phyloP scores from a whole-genome alignment of 345 rosid species.

The Lenwebbia sp. region DNA sequence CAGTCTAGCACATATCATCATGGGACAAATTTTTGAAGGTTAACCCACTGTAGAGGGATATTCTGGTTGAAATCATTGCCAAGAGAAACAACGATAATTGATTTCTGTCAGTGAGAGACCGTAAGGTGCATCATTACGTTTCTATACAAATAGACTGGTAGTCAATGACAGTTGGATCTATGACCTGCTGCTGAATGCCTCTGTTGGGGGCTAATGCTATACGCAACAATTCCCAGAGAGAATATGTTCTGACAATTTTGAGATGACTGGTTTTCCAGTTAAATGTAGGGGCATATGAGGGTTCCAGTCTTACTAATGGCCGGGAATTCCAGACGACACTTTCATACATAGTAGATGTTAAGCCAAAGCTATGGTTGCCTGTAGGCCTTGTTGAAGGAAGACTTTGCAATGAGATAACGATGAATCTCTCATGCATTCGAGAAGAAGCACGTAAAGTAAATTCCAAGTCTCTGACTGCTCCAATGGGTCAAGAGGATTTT shows the following conservation, averaged over 20 bases:
- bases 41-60: neutral
- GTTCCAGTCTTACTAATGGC: constrained; percentile 10
- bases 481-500: neutral
- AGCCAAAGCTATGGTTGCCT: constrained; percentile 82
- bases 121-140: neutral
- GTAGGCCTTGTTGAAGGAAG: constrained; percentile 73
- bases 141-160: neutral
- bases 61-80: neutral
- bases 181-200: neutral
- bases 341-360: constrained; percentile 50
- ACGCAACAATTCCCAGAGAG: neutral
- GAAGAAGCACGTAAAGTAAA: constrained; percentile 48
- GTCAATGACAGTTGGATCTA: neutral
- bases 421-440: constrained; percentile 52
- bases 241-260: neutral
- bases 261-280: constrained; percentile 24
- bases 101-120: neutral
- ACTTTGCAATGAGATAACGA: constrained; percentile 56
- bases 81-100: neutral
- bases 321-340: constrained; percentile 50
- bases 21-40: neutral
- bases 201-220: neutral
- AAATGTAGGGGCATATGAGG: constrained; percentile 15
- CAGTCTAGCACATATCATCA: neutral
- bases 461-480: neutral